Conservation (phyloP, 495 filamentous ascomycete species). For the Darksidea phi region DNA sequence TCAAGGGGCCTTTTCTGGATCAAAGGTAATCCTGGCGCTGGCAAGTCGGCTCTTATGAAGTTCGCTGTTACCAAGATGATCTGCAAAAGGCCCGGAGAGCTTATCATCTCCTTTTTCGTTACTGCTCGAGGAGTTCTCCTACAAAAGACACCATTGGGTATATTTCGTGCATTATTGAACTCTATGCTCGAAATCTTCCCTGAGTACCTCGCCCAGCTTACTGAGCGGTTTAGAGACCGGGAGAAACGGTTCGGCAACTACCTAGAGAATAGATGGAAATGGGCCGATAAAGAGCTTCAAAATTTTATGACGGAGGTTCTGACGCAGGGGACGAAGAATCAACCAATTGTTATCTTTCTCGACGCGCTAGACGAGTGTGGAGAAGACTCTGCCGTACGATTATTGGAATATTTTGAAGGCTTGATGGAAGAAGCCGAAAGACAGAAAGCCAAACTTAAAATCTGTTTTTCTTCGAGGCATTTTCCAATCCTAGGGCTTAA, state of each 20-base stretch:
- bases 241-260: neutral
- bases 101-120: slow-evolving; percentile 45
- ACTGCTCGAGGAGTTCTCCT: slow-evolving; percentile 37
- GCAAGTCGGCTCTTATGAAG: slow-evolving; percentile 30
- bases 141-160: slow-evolving; percentile 10
- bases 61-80: slow-evolving; percentile 7
- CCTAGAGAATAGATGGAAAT: neutral
- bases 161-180: neutral
- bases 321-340: neutral
- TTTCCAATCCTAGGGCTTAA: neutral
- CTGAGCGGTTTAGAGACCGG: neutral
- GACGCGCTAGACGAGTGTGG: slow-evolving; percentile 24
- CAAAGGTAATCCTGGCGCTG: slow-evolving; percentile 30
- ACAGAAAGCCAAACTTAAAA: neutral
- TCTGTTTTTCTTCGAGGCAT: neutral
- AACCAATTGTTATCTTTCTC: slow-evolving; percentile 6
- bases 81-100: neutral
- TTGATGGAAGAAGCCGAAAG: neutral
- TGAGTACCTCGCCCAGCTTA: neutral
- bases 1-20: slow-evolving; percentile 27
- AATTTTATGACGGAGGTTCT: neutral
- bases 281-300: neutral
- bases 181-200: slow-evolving; percentile 3
- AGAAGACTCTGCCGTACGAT: neutral
- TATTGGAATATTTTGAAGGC: neutral